Conservation (phyloP, 2,329 filamentous ascomycete species). For the Aureobasidium lini region DNA sequence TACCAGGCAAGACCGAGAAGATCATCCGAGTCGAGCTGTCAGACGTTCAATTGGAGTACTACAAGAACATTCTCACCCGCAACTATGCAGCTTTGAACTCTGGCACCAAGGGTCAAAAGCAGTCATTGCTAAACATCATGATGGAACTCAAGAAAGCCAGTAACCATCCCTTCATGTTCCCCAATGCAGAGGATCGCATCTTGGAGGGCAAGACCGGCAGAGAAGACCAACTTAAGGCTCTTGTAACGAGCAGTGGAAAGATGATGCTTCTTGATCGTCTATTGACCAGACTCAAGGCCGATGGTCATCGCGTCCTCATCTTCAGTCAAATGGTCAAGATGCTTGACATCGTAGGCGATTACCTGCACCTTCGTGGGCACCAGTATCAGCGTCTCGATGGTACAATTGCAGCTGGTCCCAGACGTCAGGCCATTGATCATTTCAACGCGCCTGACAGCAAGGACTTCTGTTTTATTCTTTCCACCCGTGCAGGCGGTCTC, state of each 20-base stretch:
- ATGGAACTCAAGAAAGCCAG: conserved; percentile 99
- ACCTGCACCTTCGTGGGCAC: conserved; percentile 86
- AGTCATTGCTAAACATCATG: conserved; percentile 94
- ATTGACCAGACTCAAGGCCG: conserved; percentile 85
- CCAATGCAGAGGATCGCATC: conserved; percentile 84
- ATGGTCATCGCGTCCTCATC: conserved; percentile 91
- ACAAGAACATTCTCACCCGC: conserved; percentile 95
- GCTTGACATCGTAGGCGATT: conserved; percentile 92
- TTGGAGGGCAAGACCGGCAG: conserved; percentile 63
- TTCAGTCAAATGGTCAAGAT: conserved; percentile 99
- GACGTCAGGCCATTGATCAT: conserved; percentile 92
- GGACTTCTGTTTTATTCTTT: conserved; percentile 93
- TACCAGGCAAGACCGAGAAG: conserved; percentile 96
- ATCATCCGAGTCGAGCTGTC: conserved; percentile 97
- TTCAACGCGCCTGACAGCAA: conserved; percentile 96
- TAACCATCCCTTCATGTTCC: conserved; percentile 98
- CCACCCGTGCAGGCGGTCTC: conserved; percentile 90
- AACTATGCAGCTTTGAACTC: conserved; percentile 94
- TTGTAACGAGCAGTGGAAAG: conserved; percentile 96
- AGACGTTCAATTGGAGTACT: conserved; percentile 93
- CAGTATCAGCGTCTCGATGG: conserved; percentile 92
- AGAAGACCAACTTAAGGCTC: conserved; percentile 82
- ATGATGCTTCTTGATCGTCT: conserved; percentile 98
- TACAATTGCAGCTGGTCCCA: conserved; percentile 79
- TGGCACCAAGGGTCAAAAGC: conserved; percentile 82